Evolutionary conservation across 805 yeast species (phyloP), one percentile per base, ranked within the genome.

Genomic region (Kluyveromyces wickerhamii): DNA sequence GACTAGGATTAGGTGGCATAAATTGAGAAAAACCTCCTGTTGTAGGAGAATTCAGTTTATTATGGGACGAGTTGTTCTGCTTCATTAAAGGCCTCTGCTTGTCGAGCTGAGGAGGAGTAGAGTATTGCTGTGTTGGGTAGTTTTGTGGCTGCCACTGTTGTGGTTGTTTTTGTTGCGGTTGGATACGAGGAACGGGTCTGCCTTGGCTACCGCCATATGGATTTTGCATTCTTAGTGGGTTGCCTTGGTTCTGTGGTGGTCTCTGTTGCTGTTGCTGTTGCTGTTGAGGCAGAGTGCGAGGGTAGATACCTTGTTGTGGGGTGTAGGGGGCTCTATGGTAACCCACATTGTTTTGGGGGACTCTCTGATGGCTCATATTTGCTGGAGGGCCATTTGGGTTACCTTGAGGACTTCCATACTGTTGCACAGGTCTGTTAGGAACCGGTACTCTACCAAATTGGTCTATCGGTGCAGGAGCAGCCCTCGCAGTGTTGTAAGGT

Each of bases 11-110:
- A 16, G 51, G 32, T 12, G 62, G 60, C 61, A 57, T 57, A 29
- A 42, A 57, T 24, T 52, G 60, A 4, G 62, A 48, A 40, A 52
- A 57, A 2, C 60, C 61, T n/a, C 51, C 49, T 11, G 27, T 22
- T 13, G 43, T 38, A 3, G 48, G 38, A 6, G 44, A 34, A 10
- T 42, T 47, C 5, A 44, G 35, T 15, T 42, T 44, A 14, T 29
- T 34, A 10, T 29, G 30, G 27, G 34, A 40, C 4, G 11, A 10
- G 4, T 13, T 39, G 36, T 20, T 39, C 24, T 7, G 34, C 38
- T 12, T 36, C 40, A 18, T 31, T 36, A 26, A 10, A 30, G 29
- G 18, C 19, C n/a, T 22, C 5, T n/a, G 28, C 19, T 13, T 15
- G 18, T 32, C 16, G 32, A 6, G 40, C 9, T 27, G 25, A 11